These are phyloP conservation scores for Wallacemonas sp. DNA, from an alignment of 208 protist genomes.

Conservation along the genomic window DNA sequence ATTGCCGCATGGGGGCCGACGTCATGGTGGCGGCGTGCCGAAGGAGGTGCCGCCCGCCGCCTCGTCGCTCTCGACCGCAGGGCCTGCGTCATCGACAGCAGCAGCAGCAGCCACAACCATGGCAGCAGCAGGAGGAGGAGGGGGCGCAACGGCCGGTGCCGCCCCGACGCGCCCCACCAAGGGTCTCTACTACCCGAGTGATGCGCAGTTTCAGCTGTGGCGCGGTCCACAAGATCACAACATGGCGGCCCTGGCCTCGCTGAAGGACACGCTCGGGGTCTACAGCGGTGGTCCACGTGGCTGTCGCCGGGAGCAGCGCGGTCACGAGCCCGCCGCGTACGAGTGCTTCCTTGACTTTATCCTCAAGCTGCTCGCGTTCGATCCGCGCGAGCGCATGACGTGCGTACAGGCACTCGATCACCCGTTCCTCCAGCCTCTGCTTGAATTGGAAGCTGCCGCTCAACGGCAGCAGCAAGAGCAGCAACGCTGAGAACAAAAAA, in stretches of 20 bases:
- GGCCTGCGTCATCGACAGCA: not conserved
- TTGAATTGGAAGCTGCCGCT: conserved; percentile 24
- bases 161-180: conserved; percentile 6
- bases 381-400: conserved; percentile 72
- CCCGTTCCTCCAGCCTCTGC: conserved; percentile 69
- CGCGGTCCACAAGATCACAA: conserved; percentile 18
- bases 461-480: conserved; percentile 36
- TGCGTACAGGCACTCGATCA: conserved; percentile 73
- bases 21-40: too few relatives aligned
- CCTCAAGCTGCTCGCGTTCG: conserved; percentile 65
- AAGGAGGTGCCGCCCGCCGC: too few relatives aligned
- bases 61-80: too few relatives aligned
- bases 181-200: conserved; percentile 23
- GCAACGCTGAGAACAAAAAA: conserved; percentile 6
- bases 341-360: conserved; percentile 83
- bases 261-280: conserved; percentile 74
- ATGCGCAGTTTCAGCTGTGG: conserved; percentile 28
- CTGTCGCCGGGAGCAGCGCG: conserved; percentile 67
- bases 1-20: not conserved
- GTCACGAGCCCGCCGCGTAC: conserved; percentile 73
- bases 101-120: too few relatives aligned
- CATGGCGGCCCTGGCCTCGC: conserved; percentile 7
- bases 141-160: conserved; percentile 23
- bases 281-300: conserved; percentile 78
- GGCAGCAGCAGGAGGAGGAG: too few relatives aligned